A percentile compares a stretch with the other conserved stretches of the same genome.
These are phyloP conservation scores for Mycena alexandri DNA, from an alignment of 768 basidiomycete species.

Conservation along the genomic window DNA sequence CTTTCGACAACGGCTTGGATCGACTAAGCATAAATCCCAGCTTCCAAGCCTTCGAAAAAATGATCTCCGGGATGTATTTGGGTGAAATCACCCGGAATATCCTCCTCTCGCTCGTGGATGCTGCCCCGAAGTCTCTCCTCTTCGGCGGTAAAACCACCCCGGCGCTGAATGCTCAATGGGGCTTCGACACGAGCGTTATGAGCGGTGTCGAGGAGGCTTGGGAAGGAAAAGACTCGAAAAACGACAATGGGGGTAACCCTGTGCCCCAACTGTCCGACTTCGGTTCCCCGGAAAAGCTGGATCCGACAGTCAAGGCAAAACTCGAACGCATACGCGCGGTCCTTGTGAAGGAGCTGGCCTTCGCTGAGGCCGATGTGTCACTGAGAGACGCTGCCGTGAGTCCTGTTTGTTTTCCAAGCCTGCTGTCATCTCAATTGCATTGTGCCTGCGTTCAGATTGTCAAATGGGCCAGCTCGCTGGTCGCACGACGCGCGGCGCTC, in stretches of 20 bases:
- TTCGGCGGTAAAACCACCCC: slow-evolving; percentile 85
- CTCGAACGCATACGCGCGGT: slow-evolving; percentile 70
- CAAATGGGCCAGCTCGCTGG: slow-evolving; percentile 81
- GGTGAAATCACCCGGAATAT: slow-evolving; percentile 94
- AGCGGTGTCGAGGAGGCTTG: slow-evolving; percentile 86
- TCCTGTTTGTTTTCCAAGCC: slow-evolving; percentile 4
- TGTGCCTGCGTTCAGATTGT: slow-evolving; percentile 71
- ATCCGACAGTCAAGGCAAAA: slow-evolving; percentile 48
- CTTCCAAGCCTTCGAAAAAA: slow-evolving; percentile 96
- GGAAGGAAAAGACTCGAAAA: slow-evolving; percentile 56
- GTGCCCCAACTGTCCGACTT: slow-evolving; percentile 55
- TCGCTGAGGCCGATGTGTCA: slow-evolving; percentile 67
- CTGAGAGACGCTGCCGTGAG: slow-evolving; percentile 69
- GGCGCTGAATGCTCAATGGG: slow-evolving; percentile 89
- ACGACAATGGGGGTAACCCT: slow-evolving; percentile 41
- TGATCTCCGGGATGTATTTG: slow-evolving; percentile 99
- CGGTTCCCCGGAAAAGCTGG: slow-evolving; percentile 46
- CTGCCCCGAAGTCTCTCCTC: slow-evolving; percentile 75
- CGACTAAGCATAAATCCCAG: slow-evolving; percentile 94
- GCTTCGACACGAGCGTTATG: slow-evolving; percentile 94
- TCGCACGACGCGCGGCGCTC: slow-evolving; percentile 85
- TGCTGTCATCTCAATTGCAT: slow-evolving; percentile 48
- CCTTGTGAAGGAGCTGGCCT: slow-evolving; percentile 72
- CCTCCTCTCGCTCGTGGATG: slow-evolving; percentile 85
- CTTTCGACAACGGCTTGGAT: slow-evolving; percentile 93